Conservation (phyloP, 768 basidiomycete genomes). For the Hypholoma sublateritium region DNA sequence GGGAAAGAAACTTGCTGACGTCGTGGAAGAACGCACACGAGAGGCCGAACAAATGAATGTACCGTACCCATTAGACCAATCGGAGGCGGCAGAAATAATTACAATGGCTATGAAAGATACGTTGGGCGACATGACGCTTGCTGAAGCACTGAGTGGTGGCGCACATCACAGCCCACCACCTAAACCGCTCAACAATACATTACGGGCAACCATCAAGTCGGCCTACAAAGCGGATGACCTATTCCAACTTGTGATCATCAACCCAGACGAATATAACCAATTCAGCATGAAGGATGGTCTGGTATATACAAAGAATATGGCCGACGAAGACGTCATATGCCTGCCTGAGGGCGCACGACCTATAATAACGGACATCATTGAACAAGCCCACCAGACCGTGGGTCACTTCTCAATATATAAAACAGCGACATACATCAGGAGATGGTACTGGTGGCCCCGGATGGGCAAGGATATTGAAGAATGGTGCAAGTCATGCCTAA, state of each 20-base stretch:
- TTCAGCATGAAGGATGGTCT: constrained; percentile 7
- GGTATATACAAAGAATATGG: constrained; percentile 1
- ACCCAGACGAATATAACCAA: neutral
- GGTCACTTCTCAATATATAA: constrained; percentile 30
- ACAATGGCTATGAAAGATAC: no score
- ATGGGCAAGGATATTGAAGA: constrained; percentile 17
- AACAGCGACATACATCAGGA: constrained; percentile 27
- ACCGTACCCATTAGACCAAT: no score
- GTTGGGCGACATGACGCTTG: neutral
- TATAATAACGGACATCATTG: constrained; percentile 11
- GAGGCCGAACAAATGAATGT: no score
- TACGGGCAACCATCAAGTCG: rapidly evolving
- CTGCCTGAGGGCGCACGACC: constrained; percentile 13
- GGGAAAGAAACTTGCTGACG: neutral
- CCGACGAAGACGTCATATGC: constrained; percentile 15
- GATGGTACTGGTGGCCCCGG: constrained; percentile 34
- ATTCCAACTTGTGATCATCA: constrained; percentile 1
- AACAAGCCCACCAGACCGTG: constrained; percentile 25
- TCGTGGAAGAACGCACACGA: no score
- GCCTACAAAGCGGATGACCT: constrained; percentile 11
- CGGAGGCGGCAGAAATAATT: no score
- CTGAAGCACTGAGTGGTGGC: neutral
- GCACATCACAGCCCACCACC: neutral
- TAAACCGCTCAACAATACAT: neutral
- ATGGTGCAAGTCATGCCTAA: constrained; percentile 23